Percentiles rank a stretch among this genome's conserved stretches.
Evolutionary conservation across 441 rosid genomes (phyloP).

Genomic region (Populus hybrid): DNA sequence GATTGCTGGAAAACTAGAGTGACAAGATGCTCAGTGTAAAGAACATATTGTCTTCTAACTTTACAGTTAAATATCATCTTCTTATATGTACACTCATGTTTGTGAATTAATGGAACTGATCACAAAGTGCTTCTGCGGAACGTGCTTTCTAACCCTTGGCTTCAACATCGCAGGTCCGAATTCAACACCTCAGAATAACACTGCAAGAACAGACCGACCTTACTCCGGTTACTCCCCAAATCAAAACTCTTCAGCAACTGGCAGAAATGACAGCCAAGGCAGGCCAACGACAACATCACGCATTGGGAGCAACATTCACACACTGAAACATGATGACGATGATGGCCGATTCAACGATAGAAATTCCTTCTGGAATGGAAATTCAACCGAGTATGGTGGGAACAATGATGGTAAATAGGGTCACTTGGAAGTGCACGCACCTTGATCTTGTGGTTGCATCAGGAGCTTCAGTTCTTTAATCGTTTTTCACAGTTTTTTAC

Average conservation of each 20-base stretch:
- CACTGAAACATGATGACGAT: slow-evolving; percentile 67
- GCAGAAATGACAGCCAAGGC: slow-evolving; percentile 35
- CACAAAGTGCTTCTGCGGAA: background rate
- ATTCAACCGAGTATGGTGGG: slow-evolving; percentile 81
- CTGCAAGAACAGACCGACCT: slow-evolving; percentile 29
- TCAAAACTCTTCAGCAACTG: slow-evolving; percentile 29
- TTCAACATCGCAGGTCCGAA: slow-evolving; percentile 19
- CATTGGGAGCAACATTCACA: slow-evolving; percentile 73
- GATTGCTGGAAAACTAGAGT: no score
- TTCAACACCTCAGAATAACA: slow-evolving; percentile 38
- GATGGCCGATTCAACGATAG: slow-evolving; percentile 51
- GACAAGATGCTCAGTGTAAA: no score
- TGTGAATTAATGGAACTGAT: background rate
- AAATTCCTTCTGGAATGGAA: slow-evolving; percentile 87
- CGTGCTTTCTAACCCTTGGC: background rate
- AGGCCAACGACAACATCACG: slow-evolving; percentile 42
- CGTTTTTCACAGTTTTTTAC: no score
- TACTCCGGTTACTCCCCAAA: slow-evolving; percentile 18
- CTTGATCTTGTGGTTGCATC: background rate
- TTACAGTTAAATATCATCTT: background rate
- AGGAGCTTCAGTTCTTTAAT: no score
- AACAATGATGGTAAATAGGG: slow-evolving; percentile 31
- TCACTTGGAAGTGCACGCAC: background rate
- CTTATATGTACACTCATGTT: no score
- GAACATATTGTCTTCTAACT: background rate